Conservation (phyloP, 805 yeast species). For the Candida wancherniae region DNA sequence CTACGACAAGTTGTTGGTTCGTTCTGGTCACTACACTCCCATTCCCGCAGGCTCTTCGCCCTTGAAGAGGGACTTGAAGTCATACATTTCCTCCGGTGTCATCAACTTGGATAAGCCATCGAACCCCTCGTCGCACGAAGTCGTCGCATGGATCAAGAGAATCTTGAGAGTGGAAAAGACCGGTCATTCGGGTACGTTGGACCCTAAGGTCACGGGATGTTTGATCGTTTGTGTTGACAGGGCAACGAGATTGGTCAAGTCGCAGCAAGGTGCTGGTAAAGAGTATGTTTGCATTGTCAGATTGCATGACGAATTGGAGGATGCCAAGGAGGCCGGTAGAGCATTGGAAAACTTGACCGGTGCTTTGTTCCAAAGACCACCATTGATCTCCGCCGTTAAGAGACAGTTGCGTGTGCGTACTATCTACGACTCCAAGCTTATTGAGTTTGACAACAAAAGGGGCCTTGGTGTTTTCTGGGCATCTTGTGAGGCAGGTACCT, state of each 20-base stretch:
- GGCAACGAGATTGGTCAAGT: slow-evolving; percentile 95
- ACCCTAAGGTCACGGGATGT: slow-evolving; percentile 98
- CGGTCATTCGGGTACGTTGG: slow-evolving; percentile 98
- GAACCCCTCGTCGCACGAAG: slow-evolving; percentile 98
- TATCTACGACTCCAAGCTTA: slow-evolving; percentile 89
- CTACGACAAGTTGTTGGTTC: slow-evolving; percentile 88
- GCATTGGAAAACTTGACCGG: slow-evolving; percentile 93
- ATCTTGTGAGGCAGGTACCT: slow-evolving; percentile 99
- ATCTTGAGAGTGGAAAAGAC: slow-evolving; percentile 94
- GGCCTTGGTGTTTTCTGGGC: slow-evolving; percentile 99
- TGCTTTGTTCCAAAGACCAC: slow-evolving; percentile 98
- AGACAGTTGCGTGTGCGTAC: slow-evolving; percentile 98
- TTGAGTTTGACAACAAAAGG: slow-evolving; percentile 96
- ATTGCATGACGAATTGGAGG: slow-evolving; percentile 88
- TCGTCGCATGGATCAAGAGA: slow-evolving; percentile 98
- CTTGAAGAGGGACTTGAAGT: slow-evolving; percentile 84
- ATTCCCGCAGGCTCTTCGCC: slow-evolving; percentile 96
- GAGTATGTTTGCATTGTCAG: slow-evolving; percentile 98
- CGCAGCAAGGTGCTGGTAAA: slow-evolving; percentile 99
- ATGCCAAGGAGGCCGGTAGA: slow-evolving; percentile 83
- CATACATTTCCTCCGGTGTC: slow-evolving; percentile 90
- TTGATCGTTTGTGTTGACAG: slow-evolving; percentile 96
- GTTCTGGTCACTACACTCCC: slow-evolving; percentile 97
- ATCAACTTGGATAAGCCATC: slow-evolving; percentile 97
- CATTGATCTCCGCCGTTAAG: slow-evolving; percentile 97